Percentiles rank a stretch among this genome's conserved stretches.
Conservation (phyloP, 345 rosid species). For the Gossypium longicalyx region DNA sequence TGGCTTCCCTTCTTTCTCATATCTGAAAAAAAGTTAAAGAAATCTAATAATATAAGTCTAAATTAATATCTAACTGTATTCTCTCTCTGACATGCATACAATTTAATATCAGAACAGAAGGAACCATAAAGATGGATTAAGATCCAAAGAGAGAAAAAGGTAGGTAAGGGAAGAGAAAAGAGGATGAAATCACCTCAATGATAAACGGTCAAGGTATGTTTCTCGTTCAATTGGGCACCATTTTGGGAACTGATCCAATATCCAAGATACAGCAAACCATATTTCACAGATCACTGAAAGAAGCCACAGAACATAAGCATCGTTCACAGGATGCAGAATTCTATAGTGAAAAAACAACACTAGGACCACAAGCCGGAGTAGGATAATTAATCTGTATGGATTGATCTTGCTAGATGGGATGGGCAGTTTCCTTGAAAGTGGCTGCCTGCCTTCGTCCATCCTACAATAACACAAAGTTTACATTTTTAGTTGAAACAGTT, state of each 20-base stretch:
- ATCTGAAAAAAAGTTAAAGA: constrained; percentile 33
- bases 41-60: not conserved
- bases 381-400: constrained; percentile 71
- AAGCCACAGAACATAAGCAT: constrained; percentile 78
- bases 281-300: constrained; percentile 81
- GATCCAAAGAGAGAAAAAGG: not conserved
- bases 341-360: constrained; percentile 86
- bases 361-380: constrained; percentile 68
- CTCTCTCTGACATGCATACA: not conserved
- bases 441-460: constrained; percentile 98
- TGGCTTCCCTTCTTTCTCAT: constrained; percentile 74
- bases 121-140: not conserved
- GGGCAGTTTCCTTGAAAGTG: constrained; percentile 77
- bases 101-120: not conserved
- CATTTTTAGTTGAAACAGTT: not conserved
- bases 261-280: constrained; percentile 98
- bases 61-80: not conserved
- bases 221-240: constrained; percentile 80
- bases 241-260: constrained; percentile 86
- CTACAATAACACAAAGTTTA: constrained; percentile 29
- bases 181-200: constrained; percentile 37
- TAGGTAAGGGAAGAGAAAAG: not conserved
- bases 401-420: constrained; percentile 75
- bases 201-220: constrained; percentile 79
- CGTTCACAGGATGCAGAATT: constrained; percentile 71